Base-by-base conservation (phyloP, 148 eudicot genomes). In the Vaccinium myrtillus region DNA sequence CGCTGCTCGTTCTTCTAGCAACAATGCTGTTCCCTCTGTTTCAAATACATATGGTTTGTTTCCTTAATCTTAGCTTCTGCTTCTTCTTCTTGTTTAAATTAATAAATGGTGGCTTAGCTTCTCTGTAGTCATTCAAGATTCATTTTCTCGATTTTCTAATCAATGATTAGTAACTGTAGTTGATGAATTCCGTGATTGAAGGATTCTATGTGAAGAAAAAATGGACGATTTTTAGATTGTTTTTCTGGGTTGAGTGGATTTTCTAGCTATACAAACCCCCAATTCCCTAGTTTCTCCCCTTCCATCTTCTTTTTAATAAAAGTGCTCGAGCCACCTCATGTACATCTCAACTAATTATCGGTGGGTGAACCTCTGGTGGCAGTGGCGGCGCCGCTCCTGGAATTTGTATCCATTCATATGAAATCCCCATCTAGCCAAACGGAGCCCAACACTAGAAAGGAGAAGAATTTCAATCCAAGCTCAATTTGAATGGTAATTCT, bases 1-100 rank as follows among this genome's bases (percentile, higher is more conserved):
- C 65, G 49, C 85, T 19, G 78, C 86, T 87, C 61, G 55, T 50
- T 83, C 79, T 81, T 86, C 92, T 10, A 51, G 23, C 71, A 74
- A 54, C 25, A 81, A 83, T 27, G 32, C 86, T 59, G 73, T 10
- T 55, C 49, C 85, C 51, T 80, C 84, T 1, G 4, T 81, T 56
- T 48, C 88, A 36, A 77, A 49, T 55, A 48, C 79, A 74, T 51
- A 82, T 49, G 89, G 90, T 89, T 51, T 53, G 73, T 46, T 43
- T 15, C 18, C 63, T 32, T 32, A 21, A 32, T 48, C 19, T 11
- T 10, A 19, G 8, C 32, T n/a, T n/a, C n/a, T 54, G 32, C 27
- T 53, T 51, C 50, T 2, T 21, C 4, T 67, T 36, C 15, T 36
- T 50, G 39, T 25, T 18, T 74, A 53, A 15, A 3, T 82, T n/a